Percentiles rank a stretch among this genome's conserved stretches.
phyloP scores from a whole-genome alignment of 2,329 filamentous ascomycete species.

The Penicillium sp. region DNA sequence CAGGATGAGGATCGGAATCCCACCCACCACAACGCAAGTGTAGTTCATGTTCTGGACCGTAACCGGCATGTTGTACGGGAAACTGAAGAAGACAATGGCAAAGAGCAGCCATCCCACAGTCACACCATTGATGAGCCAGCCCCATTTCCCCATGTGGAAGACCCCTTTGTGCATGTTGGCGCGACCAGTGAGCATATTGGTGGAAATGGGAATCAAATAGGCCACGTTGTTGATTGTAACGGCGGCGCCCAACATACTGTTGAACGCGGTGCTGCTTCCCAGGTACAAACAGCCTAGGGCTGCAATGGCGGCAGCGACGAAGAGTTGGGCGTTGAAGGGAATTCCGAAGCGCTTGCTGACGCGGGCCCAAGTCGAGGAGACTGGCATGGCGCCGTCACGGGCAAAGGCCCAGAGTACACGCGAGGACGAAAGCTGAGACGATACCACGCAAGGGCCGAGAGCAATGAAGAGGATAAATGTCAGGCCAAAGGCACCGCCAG shows the following conservation, averaged over 20 bases:
- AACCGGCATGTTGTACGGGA: constrained; percentile 16
- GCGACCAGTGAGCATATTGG: constrained; percentile 11
- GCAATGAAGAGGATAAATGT: constrained; percentile 16
- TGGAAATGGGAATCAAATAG: constrained; percentile 9
- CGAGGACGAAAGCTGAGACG: constrained; percentile 14
- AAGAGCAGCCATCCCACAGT: constrained; percentile 11
- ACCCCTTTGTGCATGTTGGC: constrained; percentile 13
- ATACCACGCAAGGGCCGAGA: constrained; percentile 10
- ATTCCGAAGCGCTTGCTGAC: constrained; percentile 11
- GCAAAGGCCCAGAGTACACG: constrained; percentile 19
- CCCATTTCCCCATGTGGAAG: constrained; percentile 14
- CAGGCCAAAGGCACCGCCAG: constrained; percentile 12
- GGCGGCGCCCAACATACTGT: constrained; percentile 16
- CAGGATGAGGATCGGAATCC: constrained; percentile 6
- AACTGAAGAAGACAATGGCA: constrained; percentile 17
- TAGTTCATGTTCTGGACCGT: constrained; percentile 18
- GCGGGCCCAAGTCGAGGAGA: constrained; percentile 7
- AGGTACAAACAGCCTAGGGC: constrained; percentile 16
- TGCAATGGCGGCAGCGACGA: constrained; percentile 2
- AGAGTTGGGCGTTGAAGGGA: constrained; percentile 15
- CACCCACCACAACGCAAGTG: constrained; percentile 14
- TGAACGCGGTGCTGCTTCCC: constrained; percentile 16
- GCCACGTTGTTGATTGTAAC: constrained; percentile 17
- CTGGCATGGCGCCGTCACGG: constrained; percentile 16
- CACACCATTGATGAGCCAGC: constrained; percentile 9